These are phyloP conservation scores for Brassica juncea DNA, from an alignment of 345 rosid genomes.

Conservation along the genomic window DNA sequence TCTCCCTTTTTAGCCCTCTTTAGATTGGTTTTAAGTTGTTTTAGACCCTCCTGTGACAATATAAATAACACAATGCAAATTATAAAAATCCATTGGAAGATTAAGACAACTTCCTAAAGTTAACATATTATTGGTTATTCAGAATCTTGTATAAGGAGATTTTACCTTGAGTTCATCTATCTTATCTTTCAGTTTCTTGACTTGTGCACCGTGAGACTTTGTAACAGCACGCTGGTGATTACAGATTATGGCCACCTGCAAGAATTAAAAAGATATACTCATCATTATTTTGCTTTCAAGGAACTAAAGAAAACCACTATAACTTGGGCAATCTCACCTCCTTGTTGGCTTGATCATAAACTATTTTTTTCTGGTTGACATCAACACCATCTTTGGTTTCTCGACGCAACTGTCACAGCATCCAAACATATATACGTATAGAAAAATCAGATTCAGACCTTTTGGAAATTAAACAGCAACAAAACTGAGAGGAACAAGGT, in stretches of 20 bases:
- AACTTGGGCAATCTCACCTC: slow-evolving; percentile 43
- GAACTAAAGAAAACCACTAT: background rate
- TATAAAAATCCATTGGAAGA: background rate
- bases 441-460: background rate
- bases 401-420: slow-evolving; percentile 58
- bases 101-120: background rate
- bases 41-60: slow-evolving; percentile 50
- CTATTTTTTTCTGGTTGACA: slow-evolving; percentile 61
- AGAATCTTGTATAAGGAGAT: background rate
- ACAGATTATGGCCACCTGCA: slow-evolving; percentile 94
- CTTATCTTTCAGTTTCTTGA: slow-evolving; percentile 8
- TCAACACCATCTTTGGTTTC: slow-evolving; percentile 90
- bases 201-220: slow-evolving; percentile 57
- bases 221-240: slow-evolving; percentile 88
- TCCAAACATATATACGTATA: background rate
- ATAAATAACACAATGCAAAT: background rate
- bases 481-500: background rate
- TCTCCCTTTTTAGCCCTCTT: slow-evolving; percentile 82
- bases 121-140: background rate
- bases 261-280: background rate
- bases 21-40: slow-evolving; percentile 67
- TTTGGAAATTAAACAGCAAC: slow-evolving; percentile 1
- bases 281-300: background rate
- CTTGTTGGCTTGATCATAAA: slow-evolving; percentile 84
- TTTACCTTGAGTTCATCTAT: slow-evolving; percentile 42